A percentile compares a stretch with the other conserved stretches of the same genome.
phyloP scores from a whole-genome alignment of 768 basidiomycete species.

The Neoboletus magnificus region DNA sequence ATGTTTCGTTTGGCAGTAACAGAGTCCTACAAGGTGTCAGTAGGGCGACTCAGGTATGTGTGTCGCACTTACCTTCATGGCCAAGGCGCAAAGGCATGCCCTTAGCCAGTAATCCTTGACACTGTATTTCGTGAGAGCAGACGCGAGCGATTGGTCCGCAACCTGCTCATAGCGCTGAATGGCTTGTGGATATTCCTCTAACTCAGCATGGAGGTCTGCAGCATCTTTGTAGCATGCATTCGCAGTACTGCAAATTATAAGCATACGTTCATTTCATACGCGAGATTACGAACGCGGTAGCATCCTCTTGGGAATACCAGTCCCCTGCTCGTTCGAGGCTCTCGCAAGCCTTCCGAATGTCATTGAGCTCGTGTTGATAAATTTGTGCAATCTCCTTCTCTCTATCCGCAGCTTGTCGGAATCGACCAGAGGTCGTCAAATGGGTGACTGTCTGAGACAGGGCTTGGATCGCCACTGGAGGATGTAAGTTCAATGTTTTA shows the following conservation, averaged over 20 bases:
- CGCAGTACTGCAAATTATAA: constrained; percentile 63
- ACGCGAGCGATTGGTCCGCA: constrained; percentile 75
- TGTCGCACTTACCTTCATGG: constrained; percentile 65
- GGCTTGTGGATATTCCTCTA: constrained; percentile 82
- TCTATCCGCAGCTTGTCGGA: constrained; percentile 95
- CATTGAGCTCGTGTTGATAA: constrained; percentile 76
- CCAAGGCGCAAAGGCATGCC: constrained; percentile 83
- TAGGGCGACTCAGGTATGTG: not conserved
- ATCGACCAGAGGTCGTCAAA: constrained; percentile 81
- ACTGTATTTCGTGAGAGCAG: constrained; percentile 91
- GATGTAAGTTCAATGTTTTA: constrained; percentile 7
- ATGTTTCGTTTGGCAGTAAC: constrained; percentile 81
- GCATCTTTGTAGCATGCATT: constrained; percentile 96
- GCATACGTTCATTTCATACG: not conserved
- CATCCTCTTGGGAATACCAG: constrained; percentile 98
- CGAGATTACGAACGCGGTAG: constrained; percentile 70
- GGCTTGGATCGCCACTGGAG: constrained; percentile 83
- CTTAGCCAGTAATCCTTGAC: constrained; percentile 98
- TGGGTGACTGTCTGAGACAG: constrained; percentile 80
- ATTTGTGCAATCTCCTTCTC: constrained; percentile 98
- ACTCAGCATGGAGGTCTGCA: constrained; percentile 88
- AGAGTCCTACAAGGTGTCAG: constrained; percentile 57
- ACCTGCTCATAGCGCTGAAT: constrained; percentile 90
- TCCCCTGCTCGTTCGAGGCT: constrained; percentile 90
- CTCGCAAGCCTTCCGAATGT: constrained; percentile 84